Conservation (phyloP, 2,329 filamentous ascomycete genomes). For the Hypoxylon sp. region DNA sequence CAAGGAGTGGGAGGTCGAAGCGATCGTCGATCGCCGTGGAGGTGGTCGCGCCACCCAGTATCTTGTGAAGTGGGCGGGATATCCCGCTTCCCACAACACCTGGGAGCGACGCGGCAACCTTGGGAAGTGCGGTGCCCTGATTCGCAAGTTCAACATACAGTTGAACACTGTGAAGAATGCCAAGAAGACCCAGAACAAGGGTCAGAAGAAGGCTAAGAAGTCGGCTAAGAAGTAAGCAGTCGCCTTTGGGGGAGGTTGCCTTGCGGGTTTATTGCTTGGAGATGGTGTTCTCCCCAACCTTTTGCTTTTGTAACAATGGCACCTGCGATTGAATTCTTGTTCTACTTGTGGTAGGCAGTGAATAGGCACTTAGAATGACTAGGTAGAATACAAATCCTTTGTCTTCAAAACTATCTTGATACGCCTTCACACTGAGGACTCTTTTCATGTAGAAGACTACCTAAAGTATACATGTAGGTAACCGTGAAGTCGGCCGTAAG, state of each 20-base stretch:
- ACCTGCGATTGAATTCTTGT: no score
- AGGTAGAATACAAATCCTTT: background rate
- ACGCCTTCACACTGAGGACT: background rate
- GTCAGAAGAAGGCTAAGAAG: slow-evolving; percentile 13
- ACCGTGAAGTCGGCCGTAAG: background rate
- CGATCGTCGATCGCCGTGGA: slow-evolving; percentile 60
- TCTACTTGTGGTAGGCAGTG: no score
- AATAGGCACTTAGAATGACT: no score
- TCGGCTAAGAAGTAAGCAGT: background rate
- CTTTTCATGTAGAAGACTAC: background rate
- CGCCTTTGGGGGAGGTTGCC: background rate
- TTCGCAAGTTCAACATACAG: slow-evolving; percentile 39
- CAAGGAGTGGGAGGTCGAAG: slow-evolving; percentile 63
- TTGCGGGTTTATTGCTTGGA: background rate
- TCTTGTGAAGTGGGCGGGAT: slow-evolving; percentile 69
- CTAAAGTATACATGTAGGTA: background rate
- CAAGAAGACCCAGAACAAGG: slow-evolving; percentile 3
- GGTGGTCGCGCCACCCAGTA: slow-evolving; percentile 58
- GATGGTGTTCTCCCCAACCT: background rate
- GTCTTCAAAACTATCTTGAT: background rate
- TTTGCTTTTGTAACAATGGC: background rate
- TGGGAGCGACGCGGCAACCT: slow-evolving; percentile 60
- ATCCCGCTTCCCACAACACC: slow-evolving; percentile 60
- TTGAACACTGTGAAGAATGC: slow-evolving; percentile 1
- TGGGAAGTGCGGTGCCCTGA: slow-evolving; percentile 52